Percentiles rank a stretch among this genome's conserved stretches.
Conservation (phyloP, 192 early-diverging fungal species). For the Martensiomyces pterosporus region DNA sequence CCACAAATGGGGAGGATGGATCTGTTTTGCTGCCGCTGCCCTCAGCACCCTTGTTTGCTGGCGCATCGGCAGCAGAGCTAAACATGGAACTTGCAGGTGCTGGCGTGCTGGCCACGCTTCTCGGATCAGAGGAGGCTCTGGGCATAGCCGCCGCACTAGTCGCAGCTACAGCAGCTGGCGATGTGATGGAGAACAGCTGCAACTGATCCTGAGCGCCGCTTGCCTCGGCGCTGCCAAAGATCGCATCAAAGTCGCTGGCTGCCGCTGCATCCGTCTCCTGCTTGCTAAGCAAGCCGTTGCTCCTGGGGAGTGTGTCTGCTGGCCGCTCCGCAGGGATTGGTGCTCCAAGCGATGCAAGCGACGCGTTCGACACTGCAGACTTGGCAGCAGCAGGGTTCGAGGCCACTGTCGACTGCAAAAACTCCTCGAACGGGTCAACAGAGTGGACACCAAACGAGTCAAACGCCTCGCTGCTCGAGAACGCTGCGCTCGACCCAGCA, state of each 20-base stretch:
- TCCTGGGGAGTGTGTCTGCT: not conserved
- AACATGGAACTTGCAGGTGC: constrained; percentile 17
- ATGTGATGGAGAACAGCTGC: too few relatives aligned
- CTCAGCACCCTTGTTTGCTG: not conserved
- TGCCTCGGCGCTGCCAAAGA: constrained; percentile 4
- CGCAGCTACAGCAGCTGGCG: not conserved
- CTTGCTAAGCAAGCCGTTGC: not conserved
- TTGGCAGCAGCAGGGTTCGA: constrained; percentile 2
- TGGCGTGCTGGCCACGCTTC: constrained; percentile 45
- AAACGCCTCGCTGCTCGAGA: constrained; percentile 29
- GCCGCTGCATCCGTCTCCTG: not conserved
- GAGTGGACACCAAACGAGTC: constrained; percentile 44
- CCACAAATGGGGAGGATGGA: constrained; percentile 21
- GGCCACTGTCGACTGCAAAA: constrained; percentile 24
- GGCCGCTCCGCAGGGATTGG: not conserved
- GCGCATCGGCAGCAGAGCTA: not conserved
- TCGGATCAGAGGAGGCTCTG: constrained; percentile 19
- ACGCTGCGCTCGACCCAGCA: not conserved
- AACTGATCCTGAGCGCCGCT: too few relatives aligned
- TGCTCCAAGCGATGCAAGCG: not conserved
- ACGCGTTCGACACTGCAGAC: too few relatives aligned
- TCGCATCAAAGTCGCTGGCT: constrained; percentile 12
- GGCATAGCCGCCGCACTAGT: not conserved
- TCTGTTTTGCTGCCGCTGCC: constrained; percentile 12
- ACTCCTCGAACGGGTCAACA: constrained; percentile 46